A percentile compares a stretch with the other conserved stretches of the same genome.
Evolutionary conservation across 768 basidiomycete genomes (phyloP).

Genomic region (Xerocomus spinulosus): DNA sequence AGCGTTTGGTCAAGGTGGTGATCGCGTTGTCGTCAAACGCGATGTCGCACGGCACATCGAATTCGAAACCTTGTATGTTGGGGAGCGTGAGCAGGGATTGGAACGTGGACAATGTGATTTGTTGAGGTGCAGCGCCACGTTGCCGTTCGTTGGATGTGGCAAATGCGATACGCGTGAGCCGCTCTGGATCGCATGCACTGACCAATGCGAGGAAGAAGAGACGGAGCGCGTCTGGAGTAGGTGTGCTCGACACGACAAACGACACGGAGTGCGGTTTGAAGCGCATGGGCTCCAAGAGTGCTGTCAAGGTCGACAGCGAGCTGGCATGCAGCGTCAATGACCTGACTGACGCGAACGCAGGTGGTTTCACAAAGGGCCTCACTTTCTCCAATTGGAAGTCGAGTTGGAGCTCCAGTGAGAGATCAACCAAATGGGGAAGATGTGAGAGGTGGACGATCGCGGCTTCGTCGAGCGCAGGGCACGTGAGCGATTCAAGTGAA

Average conservation of each 20-base stretch:
- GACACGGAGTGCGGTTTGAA: constrained; percentile 12
- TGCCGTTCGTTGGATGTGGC: background rate
- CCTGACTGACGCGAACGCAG: constrained; percentile 13
- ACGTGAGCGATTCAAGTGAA: constrained; percentile 14
- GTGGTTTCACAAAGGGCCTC: constrained; percentile 5
- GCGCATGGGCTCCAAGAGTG: constrained; percentile 17
- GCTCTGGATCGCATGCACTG: constrained; percentile 8
- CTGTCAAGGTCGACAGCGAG: constrained; percentile 16
- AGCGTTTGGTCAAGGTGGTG: constrained; percentile 14
- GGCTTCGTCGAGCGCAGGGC: constrained; percentile 17
- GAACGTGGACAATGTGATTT: constrained; percentile 14
- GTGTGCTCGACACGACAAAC: constrained; percentile 10
- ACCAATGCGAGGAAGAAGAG: constrained; percentile 20
- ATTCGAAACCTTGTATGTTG: constrained; percentile 8
- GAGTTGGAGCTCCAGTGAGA: constrained; percentile 13
- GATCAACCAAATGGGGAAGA: constrained; percentile 13
- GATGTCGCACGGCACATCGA: constrained; percentile 20
- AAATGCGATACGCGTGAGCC: constrained; percentile 9
- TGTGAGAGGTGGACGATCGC: constrained; percentile 23
- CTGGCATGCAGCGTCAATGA: constrained; percentile 8
- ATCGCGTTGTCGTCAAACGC: constrained; percentile 20
- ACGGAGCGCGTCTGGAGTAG: constrained; percentile 16
- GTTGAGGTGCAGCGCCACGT: background rate
- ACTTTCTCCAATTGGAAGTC: constrained; percentile 16
- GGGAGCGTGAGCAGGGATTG: constrained; percentile 15